A percentile compares a stretch with the other conserved stretches of the same genome.
Evolutionary conservation across 345 rosid species (phyloP).

Genomic region (Melastoma malabathricum): DNA sequence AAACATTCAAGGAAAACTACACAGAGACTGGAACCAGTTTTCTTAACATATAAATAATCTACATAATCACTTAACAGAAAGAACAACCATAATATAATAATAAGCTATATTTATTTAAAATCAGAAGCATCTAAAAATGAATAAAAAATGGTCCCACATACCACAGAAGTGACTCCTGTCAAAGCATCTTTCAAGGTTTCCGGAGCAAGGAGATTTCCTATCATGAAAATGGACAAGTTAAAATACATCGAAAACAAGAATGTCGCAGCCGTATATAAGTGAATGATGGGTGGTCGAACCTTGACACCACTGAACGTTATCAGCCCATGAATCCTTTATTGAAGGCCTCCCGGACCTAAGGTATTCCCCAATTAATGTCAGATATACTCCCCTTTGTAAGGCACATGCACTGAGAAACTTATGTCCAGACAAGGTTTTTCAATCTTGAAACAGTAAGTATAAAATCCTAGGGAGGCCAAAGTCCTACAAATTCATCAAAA

Average conservation of each 20-base stretch:
- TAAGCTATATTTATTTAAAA: not conserved
- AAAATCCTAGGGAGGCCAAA: too few species aligned
- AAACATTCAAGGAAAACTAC: too few species aligned
- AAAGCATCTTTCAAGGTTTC: slow-evolving; percentile 79
- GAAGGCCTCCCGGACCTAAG: slow-evolving; percentile 76
- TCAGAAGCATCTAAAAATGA: not conserved
- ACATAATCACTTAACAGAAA: too few species aligned
- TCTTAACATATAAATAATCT: not conserved
- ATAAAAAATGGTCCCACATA: slow-evolving; percentile 20
- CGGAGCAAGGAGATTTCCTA: slow-evolving; percentile 74
- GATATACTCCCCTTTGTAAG: too few species aligned
- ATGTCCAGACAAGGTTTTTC: too few species aligned
- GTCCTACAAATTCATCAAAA: too few species aligned
- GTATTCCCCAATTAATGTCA: too few species aligned
- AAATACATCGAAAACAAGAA: not conserved
- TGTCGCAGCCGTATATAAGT: not conserved
- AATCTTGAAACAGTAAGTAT: too few species aligned
- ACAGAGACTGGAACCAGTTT: not conserved
- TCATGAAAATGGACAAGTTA: slow-evolving; percentile 7
- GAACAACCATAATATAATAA: not conserved
- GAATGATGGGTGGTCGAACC: slow-evolving; percentile 28
- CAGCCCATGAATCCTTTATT: slow-evolving; percentile 64
- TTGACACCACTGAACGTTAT: slow-evolving; percentile 68
- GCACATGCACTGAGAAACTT: too few species aligned
- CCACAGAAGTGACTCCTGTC: slow-evolving; percentile 74